Evolutionary conservation across 2,329 filamentous ascomycete species (phyloP), one percentile per base, ranked within the genome.

Genomic region (Cordyceps tenuipes): DNA sequence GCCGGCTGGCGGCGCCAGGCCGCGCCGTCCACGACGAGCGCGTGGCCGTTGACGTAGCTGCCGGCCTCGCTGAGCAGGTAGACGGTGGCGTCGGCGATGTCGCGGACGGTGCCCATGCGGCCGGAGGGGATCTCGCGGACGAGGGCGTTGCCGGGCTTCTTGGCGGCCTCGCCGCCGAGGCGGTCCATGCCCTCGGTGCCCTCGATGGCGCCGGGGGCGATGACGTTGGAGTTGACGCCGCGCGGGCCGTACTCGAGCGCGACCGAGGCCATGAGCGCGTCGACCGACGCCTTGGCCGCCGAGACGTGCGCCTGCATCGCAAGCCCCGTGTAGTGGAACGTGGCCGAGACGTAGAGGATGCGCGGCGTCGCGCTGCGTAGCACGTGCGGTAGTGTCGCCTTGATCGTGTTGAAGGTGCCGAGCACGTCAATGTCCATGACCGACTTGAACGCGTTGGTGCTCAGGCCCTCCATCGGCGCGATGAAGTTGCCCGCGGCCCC

Each of bases 401-500:
- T 97, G 69, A 96, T 81, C 3, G 91, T 96, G 77, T 97, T 96
- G 77, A 89, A 99, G 17, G 90, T 95, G 36, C 94, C 94, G 41
- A 97, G 74, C 3, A 96, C 88, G 71, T 97, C 94, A 69, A 99
- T 99, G 63, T 97, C 94, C 68, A 97, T 93, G 65, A 99, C 94
- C 0, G 90, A 81, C 73, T 92, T 95, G 84, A 99, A 96, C 3
- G 90, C 94, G 70, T 97, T 97, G 61, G 89, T 76, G 46, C 85
- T 91, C 54, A 97, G 82, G 63, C 87, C 87, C 46, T 87, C 82
- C 62, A 97, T 87, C 5, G 93, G 89, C 0, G 91, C 88, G 23
- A 99, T 81, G 73, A 97, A 99, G 74, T 99, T 99, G 62, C 94
- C 94, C 19, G 94, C 94, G 15, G 94, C 94, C 55, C 94, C 94